These are phyloP conservation scores for Coffea canephora DNA, from an alignment of 257 asterid genomes.

Conservation along the genomic window DNA sequence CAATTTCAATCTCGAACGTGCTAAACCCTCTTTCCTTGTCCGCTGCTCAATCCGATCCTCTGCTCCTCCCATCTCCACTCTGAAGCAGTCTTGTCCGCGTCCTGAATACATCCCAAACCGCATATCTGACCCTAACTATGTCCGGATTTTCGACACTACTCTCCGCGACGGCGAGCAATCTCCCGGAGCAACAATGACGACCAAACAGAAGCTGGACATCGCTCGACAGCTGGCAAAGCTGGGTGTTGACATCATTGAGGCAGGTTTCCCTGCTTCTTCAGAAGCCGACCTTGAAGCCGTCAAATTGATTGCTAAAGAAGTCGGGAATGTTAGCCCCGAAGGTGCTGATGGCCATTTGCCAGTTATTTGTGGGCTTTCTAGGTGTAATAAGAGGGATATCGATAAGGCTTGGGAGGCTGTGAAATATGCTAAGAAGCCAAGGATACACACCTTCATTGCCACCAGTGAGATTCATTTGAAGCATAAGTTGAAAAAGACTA, in stretches of 20 bases:
- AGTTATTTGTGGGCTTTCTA: constrained; percentile 84
- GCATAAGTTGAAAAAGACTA: constrained; percentile 78
- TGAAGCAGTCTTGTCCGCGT: neutral
- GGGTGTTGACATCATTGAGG: constrained; percentile 94
- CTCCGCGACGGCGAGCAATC: constrained; percentile 99
- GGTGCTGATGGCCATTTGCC: constrained; percentile 54
- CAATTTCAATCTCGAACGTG: neutral
- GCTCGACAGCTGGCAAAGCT: constrained; percentile 84
- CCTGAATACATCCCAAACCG: constrained; percentile 75
- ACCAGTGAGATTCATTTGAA: constrained; percentile 95
- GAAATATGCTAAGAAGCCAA: constrained; percentile 71
- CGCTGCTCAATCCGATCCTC: constrained; percentile 53
- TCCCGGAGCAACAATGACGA: constrained; percentile 98
- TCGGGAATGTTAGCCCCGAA: constrained; percentile 44
- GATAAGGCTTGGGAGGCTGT: constrained; percentile 98
- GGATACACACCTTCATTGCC: constrained; percentile 94
- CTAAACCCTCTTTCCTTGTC: constrained; percentile 27
- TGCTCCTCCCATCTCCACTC: constrained; percentile 6
- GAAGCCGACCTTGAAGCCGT: constrained; percentile 90
- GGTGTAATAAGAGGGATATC: constrained; percentile 89
- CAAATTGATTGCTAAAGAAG: constrained; percentile 68
- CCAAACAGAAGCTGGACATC: constrained; percentile 81
- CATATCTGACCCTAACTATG: constrained; percentile 80
- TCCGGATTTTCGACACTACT: constrained; percentile 90
- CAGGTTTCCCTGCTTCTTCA: constrained; percentile 94